Percentiles rank a stretch among this genome's conserved stretches.
These are phyloP conservation scores for Clausena lansium DNA, from an alignment of 345 rosid genomes.

Conservation along the genomic window DNA sequence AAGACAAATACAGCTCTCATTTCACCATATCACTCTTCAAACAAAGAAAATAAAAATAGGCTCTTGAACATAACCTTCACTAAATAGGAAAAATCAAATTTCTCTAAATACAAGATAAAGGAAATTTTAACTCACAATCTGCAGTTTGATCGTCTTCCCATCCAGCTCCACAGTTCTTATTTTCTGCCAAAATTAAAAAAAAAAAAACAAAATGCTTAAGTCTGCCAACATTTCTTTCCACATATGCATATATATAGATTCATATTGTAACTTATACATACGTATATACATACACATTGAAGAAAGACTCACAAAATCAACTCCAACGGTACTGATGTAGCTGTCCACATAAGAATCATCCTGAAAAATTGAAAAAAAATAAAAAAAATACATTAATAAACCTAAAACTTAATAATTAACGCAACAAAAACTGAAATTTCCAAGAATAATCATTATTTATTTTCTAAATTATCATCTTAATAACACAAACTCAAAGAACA, in stretches of 20 bases:
- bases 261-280: background rate
- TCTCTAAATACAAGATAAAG: background rate
- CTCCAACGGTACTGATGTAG: slow-evolving; percentile 86
- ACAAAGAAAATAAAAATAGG: background rate
- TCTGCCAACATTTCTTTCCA: background rate
- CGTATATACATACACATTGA: background rate
- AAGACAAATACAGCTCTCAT: too few relatives aligned
- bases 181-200: slow-evolving; percentile 39
- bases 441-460: background rate
- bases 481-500: background rate
- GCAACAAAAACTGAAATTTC: background rate
- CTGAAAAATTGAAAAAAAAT: slow-evolving; percentile 27
- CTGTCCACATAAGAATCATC: slow-evolving; percentile 87
- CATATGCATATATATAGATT: background rate
- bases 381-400: background rate
- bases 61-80: background rate
- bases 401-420: slow-evolving; percentile 1
- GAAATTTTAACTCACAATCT: slow-evolving; percentile 45
- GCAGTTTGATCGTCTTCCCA: slow-evolving; percentile 77
- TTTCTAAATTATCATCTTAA: background rate
- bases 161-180: slow-evolving; percentile 78
- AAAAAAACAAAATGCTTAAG: background rate
- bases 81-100: background rate
- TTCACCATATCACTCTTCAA: background rate
- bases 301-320: slow-evolving; percentile 65